Evolutionary conservation across 75 land plant genomes (phyloP), one percentile per base, ranked within the genome.

Genomic region (Azolla pinnata): DNA sequence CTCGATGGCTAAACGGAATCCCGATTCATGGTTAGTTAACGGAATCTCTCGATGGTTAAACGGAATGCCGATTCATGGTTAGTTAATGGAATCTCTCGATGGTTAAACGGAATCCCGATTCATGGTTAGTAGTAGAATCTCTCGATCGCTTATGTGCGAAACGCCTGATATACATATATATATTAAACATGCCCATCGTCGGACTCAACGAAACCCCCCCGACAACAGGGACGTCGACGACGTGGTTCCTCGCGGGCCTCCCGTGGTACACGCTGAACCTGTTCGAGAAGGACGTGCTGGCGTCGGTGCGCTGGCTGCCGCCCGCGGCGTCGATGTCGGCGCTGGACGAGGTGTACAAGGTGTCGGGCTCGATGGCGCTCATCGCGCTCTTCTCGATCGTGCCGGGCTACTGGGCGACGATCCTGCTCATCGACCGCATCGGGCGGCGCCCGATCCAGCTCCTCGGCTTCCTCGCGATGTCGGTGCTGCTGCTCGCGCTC

Each of bases 381-480:
- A 54, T 82, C 16, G 81, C 85, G 14, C 23, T 72, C 29, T 72
- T 67, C 54, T 71, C 81, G 49, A 78, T 77, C 20, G 58, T 82
- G 25, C 85, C 85, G 0, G 79, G 79, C 5, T 83, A 83, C 68
- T 83, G 74, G 72, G 55, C 49, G 31, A 56, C 82, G 27, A 76
- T 83, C 54, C 54, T 10, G 52, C 57, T 74, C 61, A 80, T 83
- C 57, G 86, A 83, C 56, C 57, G 68, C 17, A 56, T 80, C 10
- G 86, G 86, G 18, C 57, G 86, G 42, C 34, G 50, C 23, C 28
- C 26, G 44, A 76, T 83, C 31, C 86, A 83, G 60, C 24, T 76
- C 31, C n/a, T 60, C 7, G 86, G 86, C 18, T 83, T 83, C 59
- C 59, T 83, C 60, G 31, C 61, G 44, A 80, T 80, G 83, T 65